A percentile compares a stretch with the other conserved stretches of the same genome.
phyloP scores from a whole-genome alignment of 1,284 basidiomycete species.

The Ustilago hordei region DNA sequence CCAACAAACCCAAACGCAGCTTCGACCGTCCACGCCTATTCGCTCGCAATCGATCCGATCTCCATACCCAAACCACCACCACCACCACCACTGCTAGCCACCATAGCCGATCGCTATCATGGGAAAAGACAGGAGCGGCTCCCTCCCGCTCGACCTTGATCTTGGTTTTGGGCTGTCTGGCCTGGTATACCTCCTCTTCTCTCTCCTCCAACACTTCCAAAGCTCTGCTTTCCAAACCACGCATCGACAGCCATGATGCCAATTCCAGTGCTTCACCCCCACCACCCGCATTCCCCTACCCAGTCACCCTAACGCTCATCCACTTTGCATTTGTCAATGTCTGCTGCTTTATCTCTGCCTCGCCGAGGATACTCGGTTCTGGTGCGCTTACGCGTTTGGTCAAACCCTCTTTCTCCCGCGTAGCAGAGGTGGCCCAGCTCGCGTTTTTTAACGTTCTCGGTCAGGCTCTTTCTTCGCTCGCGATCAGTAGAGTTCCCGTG shows the following conservation, averaged over 20 bases:
- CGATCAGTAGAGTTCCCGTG: slow-evolving; percentile 93
- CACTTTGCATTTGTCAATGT: slow-evolving; percentile 94
- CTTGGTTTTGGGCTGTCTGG: slow-evolving; percentile 57
- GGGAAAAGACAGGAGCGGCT: neutral
- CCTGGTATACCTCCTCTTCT: slow-evolving; percentile 76
- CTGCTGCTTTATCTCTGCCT: slow-evolving; percentile 78
- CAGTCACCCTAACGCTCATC: slow-evolving; percentile 93
- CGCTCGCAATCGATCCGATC: slow-evolving; percentile 13
- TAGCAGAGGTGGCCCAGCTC: slow-evolving; percentile 87
- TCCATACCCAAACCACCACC: neutral
- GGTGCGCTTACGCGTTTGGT: slow-evolving; percentile 61
- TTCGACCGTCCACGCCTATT: slow-evolving; percentile 33
- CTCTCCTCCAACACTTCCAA: slow-evolving; percentile 90
- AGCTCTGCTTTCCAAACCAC: slow-evolving; percentile 76
- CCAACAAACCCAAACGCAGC: slow-evolving; percentile 16
- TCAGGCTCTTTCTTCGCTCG: slow-evolving; percentile 95
- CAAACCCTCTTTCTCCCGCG: slow-evolving; percentile 78
- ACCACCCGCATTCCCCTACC: slow-evolving; percentile 80
- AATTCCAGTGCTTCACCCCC: slow-evolving; percentile 10
- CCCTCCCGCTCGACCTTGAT: slow-evolving; percentile 41
- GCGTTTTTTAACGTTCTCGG: slow-evolving; percentile 92
- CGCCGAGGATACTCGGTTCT: slow-evolving; percentile 40
- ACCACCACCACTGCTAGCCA: neutral
- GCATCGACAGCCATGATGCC: neutral
- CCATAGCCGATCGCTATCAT: slow-evolving; percentile 2